Evolutionary conservation across 495 filamentous ascomycete genomes (phyloP).

Genomic region (Cenococcum geophilum): DNA sequence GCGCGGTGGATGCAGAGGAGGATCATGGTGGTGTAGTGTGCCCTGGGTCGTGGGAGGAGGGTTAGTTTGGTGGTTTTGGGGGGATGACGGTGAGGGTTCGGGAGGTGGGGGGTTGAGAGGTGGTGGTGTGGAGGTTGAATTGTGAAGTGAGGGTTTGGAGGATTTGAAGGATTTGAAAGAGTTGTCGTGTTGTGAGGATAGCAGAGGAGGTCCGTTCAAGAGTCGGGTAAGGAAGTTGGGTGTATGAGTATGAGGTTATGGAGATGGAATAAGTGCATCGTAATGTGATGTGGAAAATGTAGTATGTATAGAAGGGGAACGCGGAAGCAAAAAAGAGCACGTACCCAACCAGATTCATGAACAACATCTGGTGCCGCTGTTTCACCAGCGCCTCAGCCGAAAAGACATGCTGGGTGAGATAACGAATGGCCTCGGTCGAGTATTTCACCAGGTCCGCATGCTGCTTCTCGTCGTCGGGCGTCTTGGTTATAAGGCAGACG

Average conservation of each 20-base stretch:
- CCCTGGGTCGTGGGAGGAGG: neutral
- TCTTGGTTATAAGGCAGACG: neutral
- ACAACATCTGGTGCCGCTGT: conserved; percentile 1
- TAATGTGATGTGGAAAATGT: neutral
- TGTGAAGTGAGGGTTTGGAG: too few relatives aligned
- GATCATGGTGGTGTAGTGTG: neutral
- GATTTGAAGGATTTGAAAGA: too few relatives aligned
- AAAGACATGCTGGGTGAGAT: neutral
- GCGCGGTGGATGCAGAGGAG: neutral
- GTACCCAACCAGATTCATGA: neutral
- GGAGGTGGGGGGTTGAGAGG: too few relatives aligned
- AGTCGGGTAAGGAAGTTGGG: too few relatives aligned
- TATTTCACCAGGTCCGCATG: neutral
- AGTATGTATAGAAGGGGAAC: neutral
- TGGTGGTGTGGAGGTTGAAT: too few relatives aligned
- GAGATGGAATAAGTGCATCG: too few relatives aligned
- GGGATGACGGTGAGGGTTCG: too few relatives aligned
- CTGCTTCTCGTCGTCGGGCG: neutral
- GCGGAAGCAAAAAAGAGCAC: neutral
- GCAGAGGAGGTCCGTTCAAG: too few relatives aligned
- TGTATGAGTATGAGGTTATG: too few relatives aligned
- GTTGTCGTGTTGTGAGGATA: too few relatives aligned
- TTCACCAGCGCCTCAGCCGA: neutral
- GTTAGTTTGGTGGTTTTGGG: neutral
- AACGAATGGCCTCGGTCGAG: neutral